Base-by-base conservation (phyloP, 306 rosid genomes). In the Morella rubra region DNA sequence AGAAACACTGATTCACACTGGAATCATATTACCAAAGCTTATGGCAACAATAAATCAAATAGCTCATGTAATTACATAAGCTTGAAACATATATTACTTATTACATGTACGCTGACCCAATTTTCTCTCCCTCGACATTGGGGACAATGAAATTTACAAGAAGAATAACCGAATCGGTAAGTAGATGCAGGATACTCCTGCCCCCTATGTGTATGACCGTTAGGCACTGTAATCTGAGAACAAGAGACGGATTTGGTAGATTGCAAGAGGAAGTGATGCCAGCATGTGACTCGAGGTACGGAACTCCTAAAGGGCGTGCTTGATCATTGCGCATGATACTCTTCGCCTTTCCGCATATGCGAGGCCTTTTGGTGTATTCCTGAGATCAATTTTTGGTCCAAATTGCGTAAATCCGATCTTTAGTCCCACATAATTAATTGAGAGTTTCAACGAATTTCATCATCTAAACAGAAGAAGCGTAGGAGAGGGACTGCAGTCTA, bases 381-480 rank as follows among this genome's bases (percentile, higher is more conserved):
- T 18, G 22, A 3, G 62, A 0, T 20, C 20, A 8, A n/a, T 32
- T 8, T 8, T 19, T 7, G 4, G 4, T n/a, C 8, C 20, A 22
- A 19, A 32, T 32, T 56, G 1, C 44, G 8, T 32, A 32, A 32
- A 16, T 55, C 5, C 3, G 6, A 7, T n/a, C 5, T n/a, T 0
- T 3, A 1, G 7, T 24, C 65, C 41, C 18, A 24, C 3, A 32
- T 32, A 32, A 9, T 5, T 8, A 40, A 19, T 16, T 41, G 47
- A 27, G 41, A 15, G n/a, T 41, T 16, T 64, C 4, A 47, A 27
- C 20, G 62, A 56, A 9, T 6, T 40, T 18, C 8, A 68, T 72
- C 52, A 82, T 58, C 74, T 51, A 74, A 84, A 84, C 3, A 84
- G 84, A 69, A 78, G 73, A 82, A 85, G 85, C 22, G 85, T 71